Evolutionary conservation across 495 filamentous ascomycete species (phyloP).

Genomic region (Penicillium samsonianum): DNA sequence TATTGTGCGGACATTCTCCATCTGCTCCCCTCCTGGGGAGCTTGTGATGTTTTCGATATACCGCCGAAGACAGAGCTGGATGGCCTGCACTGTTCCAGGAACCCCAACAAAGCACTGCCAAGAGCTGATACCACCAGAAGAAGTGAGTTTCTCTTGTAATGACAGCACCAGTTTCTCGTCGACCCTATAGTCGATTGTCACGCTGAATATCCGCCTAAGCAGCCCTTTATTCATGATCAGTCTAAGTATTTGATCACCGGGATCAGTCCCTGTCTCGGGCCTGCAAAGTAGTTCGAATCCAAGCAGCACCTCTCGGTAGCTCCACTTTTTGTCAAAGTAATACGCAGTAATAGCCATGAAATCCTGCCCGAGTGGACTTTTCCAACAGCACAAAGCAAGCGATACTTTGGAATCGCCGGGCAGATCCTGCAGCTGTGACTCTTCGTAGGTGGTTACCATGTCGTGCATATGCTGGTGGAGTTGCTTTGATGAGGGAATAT

Average conservation of each 20-base stretch:
- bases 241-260: background rate
- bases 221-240: too few relatives aligned
- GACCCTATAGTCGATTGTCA: background rate
- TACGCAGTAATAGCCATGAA: background rate
- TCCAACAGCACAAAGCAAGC: background rate
- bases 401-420: background rate
- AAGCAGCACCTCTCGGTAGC: background rate
- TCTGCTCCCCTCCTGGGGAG: background rate
- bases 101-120: background rate
- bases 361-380: background rate
- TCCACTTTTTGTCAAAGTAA: background rate
- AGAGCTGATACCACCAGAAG: background rate
- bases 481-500: background rate
- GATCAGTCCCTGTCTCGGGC: background rate
- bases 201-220: background rate
- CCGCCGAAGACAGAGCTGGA: background rate
- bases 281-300: background rate
- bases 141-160: background rate
- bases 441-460: background rate
- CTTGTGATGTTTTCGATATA: background rate
- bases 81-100: background rate
- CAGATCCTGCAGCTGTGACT: background rate
- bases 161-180: background rate
- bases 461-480: background rate
- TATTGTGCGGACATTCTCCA: background rate